Evolutionary conservation across 306 rosid genomes (phyloP).

Genomic region (Ceratonia siliqua): DNA sequence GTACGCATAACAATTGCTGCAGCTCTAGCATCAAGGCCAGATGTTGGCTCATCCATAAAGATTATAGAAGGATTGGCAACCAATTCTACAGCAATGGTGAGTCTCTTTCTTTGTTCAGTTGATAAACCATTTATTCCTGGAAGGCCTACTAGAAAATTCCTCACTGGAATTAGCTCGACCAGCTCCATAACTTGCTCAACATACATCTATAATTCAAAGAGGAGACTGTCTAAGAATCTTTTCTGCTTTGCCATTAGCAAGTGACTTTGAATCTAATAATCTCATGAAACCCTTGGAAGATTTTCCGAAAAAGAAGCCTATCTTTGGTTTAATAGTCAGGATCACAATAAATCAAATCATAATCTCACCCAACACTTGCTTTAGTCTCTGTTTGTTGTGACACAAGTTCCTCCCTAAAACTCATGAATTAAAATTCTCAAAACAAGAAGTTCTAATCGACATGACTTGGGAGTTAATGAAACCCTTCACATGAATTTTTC

Average conservation of each 20-base stretch:
- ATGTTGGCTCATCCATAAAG: slow-evolving; percentile 67
- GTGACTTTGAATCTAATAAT: too few species aligned
- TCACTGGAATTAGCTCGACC: slow-evolving; percentile 49
- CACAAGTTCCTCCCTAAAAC: not conserved
- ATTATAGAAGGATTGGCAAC: slow-evolving; percentile 64
- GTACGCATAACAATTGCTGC: slow-evolving; percentile 62
- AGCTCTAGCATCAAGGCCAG: slow-evolving; percentile 66
- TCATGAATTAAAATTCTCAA: not conserved
- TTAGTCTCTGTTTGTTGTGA: too few species aligned
- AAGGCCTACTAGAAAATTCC: slow-evolving; percentile 56
- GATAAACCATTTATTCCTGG: slow-evolving; percentile 56
- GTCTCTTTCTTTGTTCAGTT: slow-evolving; percentile 61
- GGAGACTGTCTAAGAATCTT: not conserved
- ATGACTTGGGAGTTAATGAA: not conserved
- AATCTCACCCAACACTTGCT: too few species aligned
- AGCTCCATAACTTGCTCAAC: slow-evolving; percentile 57
- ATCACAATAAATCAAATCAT: too few species aligned
- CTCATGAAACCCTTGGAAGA: not conserved
- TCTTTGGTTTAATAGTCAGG: too few species aligned
- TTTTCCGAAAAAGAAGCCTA: not conserved
- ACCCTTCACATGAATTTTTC: too few species aligned
- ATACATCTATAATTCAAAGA: slow-evolving; percentile 44
- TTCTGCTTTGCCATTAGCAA: too few species aligned
- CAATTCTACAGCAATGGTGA: slow-evolving; percentile 57
- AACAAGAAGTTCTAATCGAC: not conserved